These are phyloP conservation scores for Elsinoe perseae DNA, from an alignment of 2,329 filamentous ascomycete species.

Conservation along the genomic window DNA sequence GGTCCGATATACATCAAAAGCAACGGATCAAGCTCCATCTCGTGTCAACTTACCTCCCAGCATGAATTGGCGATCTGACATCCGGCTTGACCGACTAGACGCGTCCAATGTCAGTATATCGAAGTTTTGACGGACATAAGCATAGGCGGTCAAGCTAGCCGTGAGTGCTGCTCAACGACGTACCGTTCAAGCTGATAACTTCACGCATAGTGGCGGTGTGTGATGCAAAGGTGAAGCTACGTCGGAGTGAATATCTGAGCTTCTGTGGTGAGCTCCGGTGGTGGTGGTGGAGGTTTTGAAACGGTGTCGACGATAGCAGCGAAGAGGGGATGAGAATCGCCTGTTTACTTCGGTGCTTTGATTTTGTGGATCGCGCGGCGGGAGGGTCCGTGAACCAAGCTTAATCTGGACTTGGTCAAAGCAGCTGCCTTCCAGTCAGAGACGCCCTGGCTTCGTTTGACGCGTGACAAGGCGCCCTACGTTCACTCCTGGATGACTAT, in stretches of 20 bases:
- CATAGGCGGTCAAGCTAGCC: constrained; percentile 38
- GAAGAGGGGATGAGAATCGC: constrained; percentile 18
- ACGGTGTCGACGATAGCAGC: constrained; percentile 17
- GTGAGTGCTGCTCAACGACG: constrained; percentile 25
- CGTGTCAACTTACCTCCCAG: constrained; percentile 81
- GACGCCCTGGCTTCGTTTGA: too few species aligned
- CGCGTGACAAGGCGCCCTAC: too few species aligned
- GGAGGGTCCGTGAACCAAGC: not conserved
- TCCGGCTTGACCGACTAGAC: constrained; percentile 95
- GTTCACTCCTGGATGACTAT: too few species aligned
- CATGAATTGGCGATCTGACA: constrained; percentile 99
- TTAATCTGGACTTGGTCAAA: not conserved
- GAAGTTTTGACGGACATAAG: constrained; percentile 12
- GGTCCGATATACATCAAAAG: constrained; percentile 9
- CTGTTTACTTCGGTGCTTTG: not conserved
- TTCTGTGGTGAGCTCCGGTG: not conserved
- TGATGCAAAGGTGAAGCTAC: constrained; percentile 11
- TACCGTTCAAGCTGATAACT: constrained; percentile 99
- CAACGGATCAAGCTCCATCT: constrained; percentile 2
- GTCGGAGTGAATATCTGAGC: constrained; percentile 16
- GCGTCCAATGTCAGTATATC: constrained; percentile 45
- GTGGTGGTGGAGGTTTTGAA: constrained; percentile 13
- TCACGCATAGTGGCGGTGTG: constrained; percentile 67
- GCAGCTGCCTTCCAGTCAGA: not conserved
- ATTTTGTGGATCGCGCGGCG: not conserved